phyloP scores from a whole-genome alignment of 2,329 filamentous ascomycete species.

The Hymenoscyphus albidus region DNA sequence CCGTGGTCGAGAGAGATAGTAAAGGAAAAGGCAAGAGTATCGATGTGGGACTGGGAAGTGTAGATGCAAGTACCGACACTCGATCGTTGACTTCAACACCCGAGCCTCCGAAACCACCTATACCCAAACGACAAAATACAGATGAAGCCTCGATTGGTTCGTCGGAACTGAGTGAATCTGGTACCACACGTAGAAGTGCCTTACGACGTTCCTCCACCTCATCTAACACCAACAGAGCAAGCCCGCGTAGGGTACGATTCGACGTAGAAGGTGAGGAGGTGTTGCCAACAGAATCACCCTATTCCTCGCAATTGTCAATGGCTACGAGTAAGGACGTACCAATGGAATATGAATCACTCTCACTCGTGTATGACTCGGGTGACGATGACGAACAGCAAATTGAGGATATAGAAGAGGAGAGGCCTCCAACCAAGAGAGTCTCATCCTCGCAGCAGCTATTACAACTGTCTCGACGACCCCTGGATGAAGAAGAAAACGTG shows the following conservation, averaged over 20 bases:
- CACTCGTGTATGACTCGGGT: constrained; percentile 28
- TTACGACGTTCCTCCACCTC: constrained; percentile 52
- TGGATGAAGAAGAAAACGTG: constrained; percentile 42
- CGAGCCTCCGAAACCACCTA: constrained; percentile 24
- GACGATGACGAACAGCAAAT: constrained; percentile 36
- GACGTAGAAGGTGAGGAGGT: constrained; percentile 58
- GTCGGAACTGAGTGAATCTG: constrained; percentile 49
- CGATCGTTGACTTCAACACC: constrained; percentile 26
- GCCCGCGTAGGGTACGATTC: constrained; percentile 60
- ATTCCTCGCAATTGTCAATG: constrained; percentile 11
- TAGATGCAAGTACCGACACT: constrained; percentile 24
- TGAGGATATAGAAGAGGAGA: constrained; percentile 37
- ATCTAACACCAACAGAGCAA: constrained; percentile 41
- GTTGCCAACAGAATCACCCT: constrained; percentile 54
- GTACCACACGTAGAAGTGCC: constrained; percentile 50
- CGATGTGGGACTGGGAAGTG: constrained; percentile 18
- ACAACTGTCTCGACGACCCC: constrained; percentile 47
- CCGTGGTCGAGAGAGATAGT: background rate
- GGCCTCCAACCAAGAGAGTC: constrained; percentile 46
- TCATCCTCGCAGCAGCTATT: constrained; percentile 53
- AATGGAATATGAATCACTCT: constrained; percentile 9
- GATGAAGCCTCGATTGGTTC: constrained; percentile 40
- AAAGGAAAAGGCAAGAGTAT: constrained; percentile 19
- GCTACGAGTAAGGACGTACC: constrained; percentile 17
- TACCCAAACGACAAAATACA: constrained; percentile 31